Conservation (phyloP, 2,329 filamentous ascomycete genomes). For the Botrytis elliptica region DNA sequence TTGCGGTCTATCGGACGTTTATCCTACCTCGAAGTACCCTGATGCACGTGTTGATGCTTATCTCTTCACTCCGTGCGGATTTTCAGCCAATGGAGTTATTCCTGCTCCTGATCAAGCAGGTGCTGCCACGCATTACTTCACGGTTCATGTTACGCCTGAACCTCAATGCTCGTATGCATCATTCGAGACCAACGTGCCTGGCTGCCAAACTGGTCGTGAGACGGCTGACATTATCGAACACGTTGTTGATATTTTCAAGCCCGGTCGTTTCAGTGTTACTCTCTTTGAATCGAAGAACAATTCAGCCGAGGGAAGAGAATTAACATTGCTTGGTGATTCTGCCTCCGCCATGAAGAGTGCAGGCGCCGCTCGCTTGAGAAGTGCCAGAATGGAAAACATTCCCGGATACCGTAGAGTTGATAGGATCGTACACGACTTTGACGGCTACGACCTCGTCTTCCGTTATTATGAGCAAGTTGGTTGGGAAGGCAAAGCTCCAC, state of each 20-base stretch:
- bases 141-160: slow-evolving; percentile 96
- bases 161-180: slow-evolving; percentile 96
- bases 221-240: slow-evolving; percentile 90
- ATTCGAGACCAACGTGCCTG: slow-evolving; percentile 97
- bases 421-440: slow-evolving; percentile 93
- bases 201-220: slow-evolving; percentile 80
- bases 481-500: slow-evolving; percentile 48
- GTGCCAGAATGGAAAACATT: slow-evolving; percentile 64
- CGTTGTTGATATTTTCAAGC: slow-evolving; percentile 93
- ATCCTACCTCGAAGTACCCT: slow-evolving; percentile 81
- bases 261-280: slow-evolving; percentile 95
- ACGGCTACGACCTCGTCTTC: slow-evolving; percentile 96
- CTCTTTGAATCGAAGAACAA: slow-evolving; percentile 83
- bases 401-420: slow-evolving; percentile 86
- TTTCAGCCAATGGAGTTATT: slow-evolving; percentile 94
- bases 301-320: slow-evolving; percentile 33
- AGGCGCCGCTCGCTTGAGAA: slow-evolving; percentile 45
- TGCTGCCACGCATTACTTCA: slow-evolving; percentile 78
- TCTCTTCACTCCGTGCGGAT: slow-evolving; percentile 93
- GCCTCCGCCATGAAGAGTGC: slow-evolving; percentile 42
- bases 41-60: slow-evolving; percentile 95
- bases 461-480: slow-evolving; percentile 92
- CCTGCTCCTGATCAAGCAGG: slow-evolving; percentile 65
- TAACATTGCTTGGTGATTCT: slow-evolving; percentile 40
- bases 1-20: slow-evolving; percentile 86